Base-by-base conservation (phyloP, 139 green algal genomes). In the Protoeuglena noctilucae region DNA sequence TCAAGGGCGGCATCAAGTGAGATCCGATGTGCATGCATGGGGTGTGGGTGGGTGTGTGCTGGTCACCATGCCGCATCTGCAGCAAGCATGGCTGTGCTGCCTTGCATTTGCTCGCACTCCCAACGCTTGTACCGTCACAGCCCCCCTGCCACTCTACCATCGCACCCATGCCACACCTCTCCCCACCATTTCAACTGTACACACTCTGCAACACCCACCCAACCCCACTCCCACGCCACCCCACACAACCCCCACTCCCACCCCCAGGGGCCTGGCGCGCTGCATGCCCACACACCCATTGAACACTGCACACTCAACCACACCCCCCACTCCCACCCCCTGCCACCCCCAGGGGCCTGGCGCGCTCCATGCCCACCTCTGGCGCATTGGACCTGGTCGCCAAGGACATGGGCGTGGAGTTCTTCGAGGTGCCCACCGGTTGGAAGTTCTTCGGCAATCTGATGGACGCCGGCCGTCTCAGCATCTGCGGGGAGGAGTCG, bases 371-470 rank as follows among this genome's bases (percentile, higher is more conserved):
- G 91, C 91, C 91, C 56, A 99, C 91, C 30, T 75, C 64, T 40
- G 89, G 64, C n/a, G 91, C 91, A 0, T 71, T 98, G 51, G 92
- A 98, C 74, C 75, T 80, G 7, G 91, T 98, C 49, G 91, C 91
- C 2, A 34, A 71, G 31, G 70, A 71, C 34, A 70, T 95, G 49
- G 62, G 70, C 23, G 60, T 98, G 60, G 72, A 73, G 9, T 92
- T 85, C 70, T 95, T 94, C 71, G 86, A 97, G 75, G 87, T 88
- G 0, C 91, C 91, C 56, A 98, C 91, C 18, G 67, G 71, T 16
- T 82, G 73, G 71, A 82, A 76, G 67, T 77, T 70, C 54, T 77
- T 81, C 46, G 70, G 70, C 51, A 81, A 81, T 57, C 64, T 81
- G 31, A 81, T 81, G 73, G 73, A 81, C 39, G 70, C 55, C 21